Evolutionary conservation across 1,284 basidiomycete genomes (phyloP), one percentile per base, ranked within the genome.

Genomic region (Puccinia coronata): DNA sequence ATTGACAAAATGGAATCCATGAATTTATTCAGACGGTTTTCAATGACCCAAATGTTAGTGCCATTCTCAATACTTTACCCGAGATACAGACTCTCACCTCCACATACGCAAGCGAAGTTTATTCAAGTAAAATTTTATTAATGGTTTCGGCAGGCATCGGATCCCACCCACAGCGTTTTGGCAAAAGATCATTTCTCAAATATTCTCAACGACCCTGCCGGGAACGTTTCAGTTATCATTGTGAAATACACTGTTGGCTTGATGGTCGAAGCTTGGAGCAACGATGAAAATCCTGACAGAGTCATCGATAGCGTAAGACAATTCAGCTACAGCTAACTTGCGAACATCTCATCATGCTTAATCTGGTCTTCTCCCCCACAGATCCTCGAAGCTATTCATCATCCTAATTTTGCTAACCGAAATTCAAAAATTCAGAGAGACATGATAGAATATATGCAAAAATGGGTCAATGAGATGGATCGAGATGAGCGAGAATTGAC

Each of bases 311-410:
- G 87, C 85, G 90, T 90, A 76, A 67, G 86, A 84, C 34, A 2
- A 31, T n/a, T 74, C 14, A 59, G 18, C n/a, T 3, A 36, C n/a
- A 11, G 12, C 5, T 1, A 20, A 57, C 18, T 25, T 39, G n/a
- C n/a, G n/a, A 11, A 5, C 12, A 28, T 43, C 18, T 0, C 36
- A 11, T 57, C 25, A 18, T 75, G 36, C 31, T 31, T n/a, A 74
- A 55, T 20, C 28, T 41, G 28, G 16, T 61, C n/a, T 70, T 70
- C 18, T 43, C 65, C 76, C 41, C 91, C 93, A 76, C 91, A 93
- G 36, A 88, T 93, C 81, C 87, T 94, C 6, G 88, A 92, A 83
- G 92, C 91, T 87, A 86, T 96, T 89, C 93, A 95, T 89, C 93
- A 96, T 85, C 94, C 93, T 11, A 92, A 93, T 84, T 96, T 93